Conservation (phyloP, 306 rosid species). For the Cyamopsis tetragonoloba region DNA sequence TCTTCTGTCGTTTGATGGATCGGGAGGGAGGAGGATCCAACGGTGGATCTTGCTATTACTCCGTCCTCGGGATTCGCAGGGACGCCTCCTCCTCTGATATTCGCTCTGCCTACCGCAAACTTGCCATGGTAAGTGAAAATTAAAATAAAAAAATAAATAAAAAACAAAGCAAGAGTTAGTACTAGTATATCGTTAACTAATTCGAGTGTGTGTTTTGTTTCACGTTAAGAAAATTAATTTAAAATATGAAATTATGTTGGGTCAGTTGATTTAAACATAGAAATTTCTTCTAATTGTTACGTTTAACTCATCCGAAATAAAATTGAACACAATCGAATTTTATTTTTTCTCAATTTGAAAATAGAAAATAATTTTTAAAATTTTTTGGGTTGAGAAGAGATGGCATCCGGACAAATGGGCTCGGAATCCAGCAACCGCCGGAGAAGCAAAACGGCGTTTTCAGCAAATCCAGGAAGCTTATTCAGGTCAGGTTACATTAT, state of each 20-base stretch:
- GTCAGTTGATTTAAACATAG: too few relatives aligned
- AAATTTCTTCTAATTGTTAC: too few relatives aligned
- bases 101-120: conserved; percentile 85
- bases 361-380: neutral
- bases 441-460: conserved; percentile 80
- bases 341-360: neutral
- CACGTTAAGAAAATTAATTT: too few relatives aligned
- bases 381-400: conserved; percentile 40
- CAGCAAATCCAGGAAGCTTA: conserved; percentile 96
- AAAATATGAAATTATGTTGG: too few relatives aligned
- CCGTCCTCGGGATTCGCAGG: conserved; percentile 75
- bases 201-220: too few relatives aligned
- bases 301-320: too few relatives aligned
- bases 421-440: conserved; percentile 51
- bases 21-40: conserved; percentile 77
- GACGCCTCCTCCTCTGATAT: conserved; percentile 87
- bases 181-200: too few relatives aligned
- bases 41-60: conserved; percentile 77
- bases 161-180: too few relatives aligned
- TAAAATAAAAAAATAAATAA: too few relatives aligned
- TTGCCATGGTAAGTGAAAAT: conserved; percentile 95
- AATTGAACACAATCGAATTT: too few relatives aligned
- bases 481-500: conserved; percentile 42
- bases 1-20: conserved; percentile 46
- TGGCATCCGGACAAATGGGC: conserved; percentile 93